Conservation (phyloP, 306 rosid genomes). For the Inga leiocalycina region DNA sequence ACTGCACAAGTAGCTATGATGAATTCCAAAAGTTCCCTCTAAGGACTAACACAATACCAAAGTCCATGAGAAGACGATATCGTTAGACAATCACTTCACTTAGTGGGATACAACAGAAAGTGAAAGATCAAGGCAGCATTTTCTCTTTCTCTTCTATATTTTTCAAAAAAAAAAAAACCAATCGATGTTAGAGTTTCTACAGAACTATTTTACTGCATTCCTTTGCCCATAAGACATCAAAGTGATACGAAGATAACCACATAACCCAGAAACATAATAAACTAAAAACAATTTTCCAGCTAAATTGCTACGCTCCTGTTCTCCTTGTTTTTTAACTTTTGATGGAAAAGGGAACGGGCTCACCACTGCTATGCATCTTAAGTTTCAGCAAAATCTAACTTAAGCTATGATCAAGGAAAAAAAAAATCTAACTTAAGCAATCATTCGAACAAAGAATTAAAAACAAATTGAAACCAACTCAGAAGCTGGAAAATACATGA, state of each 20-base stretch:
- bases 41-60: not conserved
- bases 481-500: not conserved
- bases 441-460: not conserved
- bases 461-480: not conserved
- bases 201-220: not conserved
- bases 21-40: not conserved
- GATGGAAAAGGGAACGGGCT: not conserved
- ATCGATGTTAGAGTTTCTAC: not conserved
- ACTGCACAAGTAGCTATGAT: not conserved
- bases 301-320: not conserved
- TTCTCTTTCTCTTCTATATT: not conserved
- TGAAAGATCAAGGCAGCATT: slow-evolving; percentile 1
- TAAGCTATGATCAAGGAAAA: not conserved
- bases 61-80: not conserved
- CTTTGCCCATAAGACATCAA: not conserved
- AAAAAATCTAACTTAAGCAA: not conserved
- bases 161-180: not conserved
- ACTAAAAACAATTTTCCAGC: not conserved
- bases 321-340: not conserved
- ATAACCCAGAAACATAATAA: not conserved
- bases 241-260: not conserved
- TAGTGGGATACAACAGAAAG: not conserved
- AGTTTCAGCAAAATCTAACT: not conserved
- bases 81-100: not conserved
- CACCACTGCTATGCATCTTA: not conserved